Base-by-base conservation (phyloP, 2,329 filamentous ascomycete genomes). In the Xylaria sp. region DNA sequence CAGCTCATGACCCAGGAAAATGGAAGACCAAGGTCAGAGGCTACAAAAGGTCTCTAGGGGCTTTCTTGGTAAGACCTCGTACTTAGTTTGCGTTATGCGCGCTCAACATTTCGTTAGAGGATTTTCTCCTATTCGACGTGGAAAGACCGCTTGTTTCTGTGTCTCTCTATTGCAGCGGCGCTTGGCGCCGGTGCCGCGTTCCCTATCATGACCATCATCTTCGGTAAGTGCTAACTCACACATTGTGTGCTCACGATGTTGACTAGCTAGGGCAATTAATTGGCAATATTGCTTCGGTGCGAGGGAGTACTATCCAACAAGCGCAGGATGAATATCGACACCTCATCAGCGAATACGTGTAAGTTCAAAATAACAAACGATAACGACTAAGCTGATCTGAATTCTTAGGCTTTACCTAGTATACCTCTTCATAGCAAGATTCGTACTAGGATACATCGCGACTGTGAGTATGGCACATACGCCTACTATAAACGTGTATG, bases 361-460 rank as follows among this genome's bases (percentile, higher is more conserved):
- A 78, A 78, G 83, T 69, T 28, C 1, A 10, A 15, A 15, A 3
- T 2, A 34, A 2, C 59, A 13, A 9, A 18, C 9, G 1, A 31
- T 64, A 15, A 9, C 1, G 8, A 25, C 50, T 61, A 52, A 63
- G 31, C 41, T 59, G 18, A 63, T 55, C 8, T 9, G n/a, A 6
- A 31, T 46, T 52, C 62, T 44, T 63, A 89, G 87, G 0, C 82
- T 94, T 0, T 92, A 89, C 77, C 90, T 94, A 76, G 85, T 94
- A 55, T 91, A 89, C 68, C 82, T 94, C 12, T 94, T 94, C 77
- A 80, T 93, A 46, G 91, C 83, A 9, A 89, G 91, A 55, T 89
- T 92, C 70, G 76, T 83, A 8, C 81, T 91, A 28, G 88, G 87
- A 69, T 93, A 92, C 72, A 81, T 90, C 66, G 84, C 86, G 67